A percentile compares a stretch with the other conserved stretches of the same genome.
Evolutionary conservation across 176 grass and related monocot genomes (phyloP).

Genomic region (Echinochloa phyllopogon): DNA sequence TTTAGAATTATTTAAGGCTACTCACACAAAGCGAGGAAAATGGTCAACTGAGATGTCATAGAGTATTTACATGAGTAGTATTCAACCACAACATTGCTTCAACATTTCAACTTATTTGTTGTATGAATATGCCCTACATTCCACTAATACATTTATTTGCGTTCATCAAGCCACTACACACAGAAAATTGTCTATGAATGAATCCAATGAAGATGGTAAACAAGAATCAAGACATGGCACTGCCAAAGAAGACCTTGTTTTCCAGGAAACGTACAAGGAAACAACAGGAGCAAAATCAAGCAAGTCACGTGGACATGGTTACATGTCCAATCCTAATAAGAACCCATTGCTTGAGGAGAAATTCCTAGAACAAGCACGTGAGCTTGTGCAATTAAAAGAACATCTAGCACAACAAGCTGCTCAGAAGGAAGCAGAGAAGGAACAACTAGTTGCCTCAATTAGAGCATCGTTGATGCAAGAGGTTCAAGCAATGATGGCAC

Average conservation of each 20-base stretch:
- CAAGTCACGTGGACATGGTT: not conserved
- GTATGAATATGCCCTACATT: not conserved
- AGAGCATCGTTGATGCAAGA: not conserved
- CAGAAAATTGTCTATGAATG: not conserved
- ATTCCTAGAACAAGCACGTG: not conserved
- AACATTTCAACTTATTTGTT: not conserved
- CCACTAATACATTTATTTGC: not conserved
- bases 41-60: constrained; percentile 2
- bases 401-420: too few species aligned
- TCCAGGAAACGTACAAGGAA: not conserved
- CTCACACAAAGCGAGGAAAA: not conserved
- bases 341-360: not conserved
- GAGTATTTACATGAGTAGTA: not conserved
- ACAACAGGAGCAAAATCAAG: not conserved
- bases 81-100: not conserved
- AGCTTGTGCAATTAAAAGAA: not conserved
- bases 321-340: not conserved
- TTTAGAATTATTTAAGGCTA: not conserved
- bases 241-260: not conserved
- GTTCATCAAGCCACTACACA: not conserved
- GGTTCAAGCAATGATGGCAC: not conserved
- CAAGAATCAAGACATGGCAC: not conserved
- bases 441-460: too few species aligned
- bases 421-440: too few species aligned
- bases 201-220: not conserved